Evolutionary conservation across 2,329 filamentous ascomycete genomes (phyloP).

Genomic region (Apiospora sp.): DNA sequence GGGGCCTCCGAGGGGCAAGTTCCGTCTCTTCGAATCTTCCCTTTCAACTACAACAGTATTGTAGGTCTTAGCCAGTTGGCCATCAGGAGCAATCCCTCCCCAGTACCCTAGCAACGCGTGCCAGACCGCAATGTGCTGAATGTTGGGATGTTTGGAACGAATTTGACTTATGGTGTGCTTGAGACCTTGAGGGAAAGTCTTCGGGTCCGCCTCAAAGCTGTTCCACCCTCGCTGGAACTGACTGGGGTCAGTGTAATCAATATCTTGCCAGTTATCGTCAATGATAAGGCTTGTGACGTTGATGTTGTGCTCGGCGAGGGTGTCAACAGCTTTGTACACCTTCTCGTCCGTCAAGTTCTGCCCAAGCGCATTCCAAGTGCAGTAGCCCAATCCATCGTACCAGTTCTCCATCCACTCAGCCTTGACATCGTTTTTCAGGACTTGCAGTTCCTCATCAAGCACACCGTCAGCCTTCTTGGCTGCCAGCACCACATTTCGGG

Average conservation of each 20-base stretch:
- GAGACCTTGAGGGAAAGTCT: constrained; percentile 81
- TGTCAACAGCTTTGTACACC: constrained; percentile 77
- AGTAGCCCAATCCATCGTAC: constrained; percentile 94
- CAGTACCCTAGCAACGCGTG: constrained; percentile 89
- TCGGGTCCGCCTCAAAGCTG: constrained; percentile 84
- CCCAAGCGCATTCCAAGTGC: constrained; percentile 95
- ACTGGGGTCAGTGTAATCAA: constrained; percentile 61
- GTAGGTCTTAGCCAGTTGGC: constrained; percentile 79
- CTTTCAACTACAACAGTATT: constrained; percentile 71
- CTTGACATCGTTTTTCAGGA: constrained; percentile 57
- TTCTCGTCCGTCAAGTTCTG: constrained; percentile 83
- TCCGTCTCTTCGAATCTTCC: constrained; percentile 54
- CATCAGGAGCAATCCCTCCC: constrained; percentile 82
- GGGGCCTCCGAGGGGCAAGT: constrained; percentile 64
- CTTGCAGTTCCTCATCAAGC: constrained; percentile 54
- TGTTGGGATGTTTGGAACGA: constrained; percentile 71
- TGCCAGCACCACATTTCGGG: constrained; percentile 68
- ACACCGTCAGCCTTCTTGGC: constrained; percentile 53
- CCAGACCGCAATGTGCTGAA: constrained; percentile 91
- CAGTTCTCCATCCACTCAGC: constrained; percentile 81
- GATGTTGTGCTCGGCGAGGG: constrained; percentile 74
- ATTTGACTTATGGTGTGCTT: constrained; percentile 75
- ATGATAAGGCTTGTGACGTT: constrained; percentile 88
- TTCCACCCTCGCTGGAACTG: constrained; percentile 73
- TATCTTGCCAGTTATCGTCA: constrained; percentile 94